These are phyloP conservation scores for Vicia sativa DNA, from an alignment of 306 rosid genomes.

Conservation along the genomic window DNA sequence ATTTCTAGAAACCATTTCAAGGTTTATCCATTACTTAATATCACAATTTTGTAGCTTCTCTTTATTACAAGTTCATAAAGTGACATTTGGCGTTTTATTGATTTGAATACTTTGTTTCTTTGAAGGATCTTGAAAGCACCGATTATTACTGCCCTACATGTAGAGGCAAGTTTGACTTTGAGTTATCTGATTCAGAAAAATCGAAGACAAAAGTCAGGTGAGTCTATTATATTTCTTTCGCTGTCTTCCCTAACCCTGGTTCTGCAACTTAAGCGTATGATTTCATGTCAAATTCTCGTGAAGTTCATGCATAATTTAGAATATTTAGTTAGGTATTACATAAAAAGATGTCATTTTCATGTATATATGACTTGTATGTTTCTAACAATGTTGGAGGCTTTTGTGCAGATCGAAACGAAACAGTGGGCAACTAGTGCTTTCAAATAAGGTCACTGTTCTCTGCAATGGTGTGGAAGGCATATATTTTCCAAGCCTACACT, in stretches of 20 bases:
- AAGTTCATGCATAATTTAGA: conserved; percentile 10
- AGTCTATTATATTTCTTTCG: conserved; percentile 40
- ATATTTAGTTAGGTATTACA: neutral
- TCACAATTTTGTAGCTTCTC: conserved; percentile 29
- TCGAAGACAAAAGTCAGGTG: conserved; percentile 78
- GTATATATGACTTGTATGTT: conserved; percentile 9
- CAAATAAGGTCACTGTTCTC: conserved; percentile 87
- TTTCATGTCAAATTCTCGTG: conserved; percentile 6
- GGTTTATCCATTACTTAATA: conserved; percentile 53
- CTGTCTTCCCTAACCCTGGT: neutral
- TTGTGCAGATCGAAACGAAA: conserved; percentile 61
- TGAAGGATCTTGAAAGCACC: conserved; percentile 83
- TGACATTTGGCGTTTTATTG: conserved; percentile 42
- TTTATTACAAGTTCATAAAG: conserved; percentile 32
- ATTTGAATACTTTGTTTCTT: conserved; percentile 37
- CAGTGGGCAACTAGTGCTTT: conserved; percentile 59
- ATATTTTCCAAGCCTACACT: conserved; percentile 98
- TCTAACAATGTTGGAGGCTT: conserved; percentile 43
- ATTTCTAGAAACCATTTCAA: conserved; percentile 78
- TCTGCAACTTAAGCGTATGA: conserved; percentile 17
- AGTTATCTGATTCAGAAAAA: conserved; percentile 90
- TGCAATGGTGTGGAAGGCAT: conserved; percentile 93
- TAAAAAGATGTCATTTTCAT: neutral
- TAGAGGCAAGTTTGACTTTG: conserved; percentile 94
- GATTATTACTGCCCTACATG: conserved; percentile 98